phyloP scores from a whole-genome alignment of 73 alveolate genomes.

The Tetrahymena thermophila region DNA sequence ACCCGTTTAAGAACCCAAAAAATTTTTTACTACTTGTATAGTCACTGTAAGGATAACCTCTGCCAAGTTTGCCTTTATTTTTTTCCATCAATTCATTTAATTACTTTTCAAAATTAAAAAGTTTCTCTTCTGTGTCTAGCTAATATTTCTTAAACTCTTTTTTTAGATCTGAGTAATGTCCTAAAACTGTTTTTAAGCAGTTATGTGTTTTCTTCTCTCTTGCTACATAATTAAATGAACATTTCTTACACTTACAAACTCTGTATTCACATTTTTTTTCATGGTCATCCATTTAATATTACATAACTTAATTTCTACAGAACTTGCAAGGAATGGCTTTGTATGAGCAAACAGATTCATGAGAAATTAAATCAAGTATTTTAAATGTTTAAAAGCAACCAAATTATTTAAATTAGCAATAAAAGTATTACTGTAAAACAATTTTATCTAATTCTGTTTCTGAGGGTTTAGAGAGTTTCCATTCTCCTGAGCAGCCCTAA shows the following conservation, averaged over 20 bases:
- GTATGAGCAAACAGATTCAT: background rate
- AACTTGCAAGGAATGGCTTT: background rate
- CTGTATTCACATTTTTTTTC: background rate
- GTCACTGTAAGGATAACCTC: background rate
- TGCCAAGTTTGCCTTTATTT: background rate
- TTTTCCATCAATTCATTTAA: background rate
- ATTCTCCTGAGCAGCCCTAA: background rate
- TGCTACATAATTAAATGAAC: background rate
- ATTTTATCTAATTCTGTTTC: background rate
- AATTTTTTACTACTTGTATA: background rate
- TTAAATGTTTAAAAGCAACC: background rate
- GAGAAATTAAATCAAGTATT: background rate
- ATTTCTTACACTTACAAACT: background rate
- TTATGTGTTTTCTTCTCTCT: background rate
- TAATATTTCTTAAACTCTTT: background rate
- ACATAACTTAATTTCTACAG: background rate
- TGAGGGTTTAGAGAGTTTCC: background rate
- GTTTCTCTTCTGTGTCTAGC: background rate
- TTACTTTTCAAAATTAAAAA: background rate
- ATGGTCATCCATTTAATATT: background rate
- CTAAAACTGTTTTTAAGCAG: background rate
- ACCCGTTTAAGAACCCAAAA: no score
- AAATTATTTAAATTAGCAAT: background rate
- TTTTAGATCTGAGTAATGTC: background rate
- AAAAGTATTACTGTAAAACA: background rate